Evolutionary conservation across 805 yeast species (phyloP).

Genomic region (Kazachstania psychrophila): DNA sequence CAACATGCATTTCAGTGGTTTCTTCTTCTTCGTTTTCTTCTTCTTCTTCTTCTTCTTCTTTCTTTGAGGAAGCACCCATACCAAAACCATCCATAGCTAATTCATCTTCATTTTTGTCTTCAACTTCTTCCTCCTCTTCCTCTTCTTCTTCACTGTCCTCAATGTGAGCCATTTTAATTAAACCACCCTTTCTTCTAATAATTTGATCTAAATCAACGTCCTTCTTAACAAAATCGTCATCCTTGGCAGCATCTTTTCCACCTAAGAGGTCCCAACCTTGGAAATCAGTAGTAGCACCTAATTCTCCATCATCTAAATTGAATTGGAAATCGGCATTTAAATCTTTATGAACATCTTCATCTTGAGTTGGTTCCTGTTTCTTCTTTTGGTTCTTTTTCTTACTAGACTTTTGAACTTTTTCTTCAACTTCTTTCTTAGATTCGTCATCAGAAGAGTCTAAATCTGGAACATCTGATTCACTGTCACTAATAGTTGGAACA

Average conservation of each 20-base stretch:
- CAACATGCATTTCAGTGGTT: slow-evolving; percentile 19
- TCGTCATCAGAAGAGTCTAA: slow-evolving; percentile 43
- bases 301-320: slow-evolving; percentile 43
- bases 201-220: slow-evolving; percentile 85
- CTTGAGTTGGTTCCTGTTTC: slow-evolving; percentile 27
- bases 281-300: slow-evolving; percentile 32
- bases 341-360: slow-evolving; percentile 40
- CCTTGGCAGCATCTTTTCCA: slow-evolving; percentile 15
- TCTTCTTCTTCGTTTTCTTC: slow-evolving; percentile 22
- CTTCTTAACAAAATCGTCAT: slow-evolving; percentile 28
- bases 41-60: slow-evolving; percentile 23
- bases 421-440: slow-evolving; percentile 14
- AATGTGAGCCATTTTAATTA: slow-evolving; percentile 44
- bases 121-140: slow-evolving; percentile 37
- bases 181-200: slow-evolving; percentile 78
- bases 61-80: slow-evolving; percentile 27
- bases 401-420: slow-evolving; percentile 19
- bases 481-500: slow-evolving; percentile 66
- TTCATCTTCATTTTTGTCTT: slow-evolving; percentile 26
- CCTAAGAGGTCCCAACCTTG: slow-evolving; percentile 82
- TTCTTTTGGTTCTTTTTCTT: slow-evolving; percentile 17
- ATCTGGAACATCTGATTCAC: slow-evolving; percentile 59
- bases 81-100: slow-evolving; percentile 33
- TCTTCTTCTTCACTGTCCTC: slow-evolving; percentile 34
- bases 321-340: slow-evolving; percentile 70